Evolutionary conservation across 768 basidiomycete species (phyloP), one percentile per base, ranked within the genome.

Genomic region (Tricholoma terreum): DNA sequence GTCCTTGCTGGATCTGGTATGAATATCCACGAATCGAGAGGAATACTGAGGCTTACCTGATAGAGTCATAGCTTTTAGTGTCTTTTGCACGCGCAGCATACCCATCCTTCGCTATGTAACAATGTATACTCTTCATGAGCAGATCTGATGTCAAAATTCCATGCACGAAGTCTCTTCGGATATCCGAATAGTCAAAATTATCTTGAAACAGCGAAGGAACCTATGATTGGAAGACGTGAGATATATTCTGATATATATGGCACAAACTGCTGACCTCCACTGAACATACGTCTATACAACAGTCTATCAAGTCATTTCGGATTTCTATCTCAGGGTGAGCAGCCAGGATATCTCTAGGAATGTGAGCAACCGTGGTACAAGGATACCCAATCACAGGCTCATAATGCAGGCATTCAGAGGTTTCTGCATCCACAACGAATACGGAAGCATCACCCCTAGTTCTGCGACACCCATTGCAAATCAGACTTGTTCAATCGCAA

Each of bases 161-260:
- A 67, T 92, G 91, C 14, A 98, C 90, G 65, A 99, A 97, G 73
- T 98, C 94, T 62, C 85, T 80, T 56, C 94, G 85, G 58, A 98
- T 82, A 73, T 95, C 93, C 12, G 86, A 85, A 67, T 95, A 98
- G 74, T 98, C 97, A 67, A 99, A 99, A 74, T 98, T 98, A 74
- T 98, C 97, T 69, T 95, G 94, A 75, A 98, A 99, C 4, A 98
- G 70, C 1, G 95, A 95, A 1, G 94, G 94, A 35, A 98, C 91
- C 90, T 97, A 64, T 12, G 50, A 35, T 36, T 14, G 34, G 58
- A 15, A 30, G n/a, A 35, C 11, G 19, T 56, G 38, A 38, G 57
- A 54, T 17, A 14, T 24, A 17, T 2, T 27, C 3, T 10, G 15
- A 49, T 4, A 9, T 6, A 52, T n/a, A 22, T 45, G 50, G 50